Evolutionary conservation across 2,329 filamentous ascomycete genomes (phyloP).

Genomic region (Ophiostoma himal-ulmi): DNA sequence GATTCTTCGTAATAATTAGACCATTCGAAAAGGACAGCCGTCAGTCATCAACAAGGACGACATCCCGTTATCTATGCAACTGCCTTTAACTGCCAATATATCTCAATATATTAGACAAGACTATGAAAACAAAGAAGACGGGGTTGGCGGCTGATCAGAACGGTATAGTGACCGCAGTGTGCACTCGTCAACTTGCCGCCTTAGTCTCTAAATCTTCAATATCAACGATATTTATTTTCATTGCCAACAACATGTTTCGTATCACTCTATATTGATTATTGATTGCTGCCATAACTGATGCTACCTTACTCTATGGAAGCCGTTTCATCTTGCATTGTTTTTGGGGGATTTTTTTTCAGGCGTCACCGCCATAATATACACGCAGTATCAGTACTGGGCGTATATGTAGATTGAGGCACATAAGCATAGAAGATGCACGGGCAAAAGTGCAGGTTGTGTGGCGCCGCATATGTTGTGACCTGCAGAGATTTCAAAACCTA

Average conservation of each 20-base stretch:
- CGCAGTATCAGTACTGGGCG: neutral
- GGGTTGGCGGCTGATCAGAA: neutral
- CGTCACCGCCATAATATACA: neutral
- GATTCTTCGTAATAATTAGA: neutral
- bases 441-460: neutral
- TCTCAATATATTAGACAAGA: neutral
- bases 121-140: neutral
- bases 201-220: neutral
- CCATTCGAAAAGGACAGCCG: neutral
- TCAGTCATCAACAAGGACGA: constrained; percentile 5
- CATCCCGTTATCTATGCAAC: neutral
- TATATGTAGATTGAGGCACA: neutral
- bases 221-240: neutral
- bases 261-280: constrained; percentile 3
- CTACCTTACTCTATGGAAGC: neutral
- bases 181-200: neutral
- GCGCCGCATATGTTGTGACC: constrained; percentile 2
- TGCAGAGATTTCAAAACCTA: neutral
- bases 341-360: neutral
- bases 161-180: neutral
- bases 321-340: neutral
- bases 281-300: neutral
- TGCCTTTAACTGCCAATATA: neutral
- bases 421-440: neutral
- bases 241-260: neutral